Evolutionary conservation across 2,329 filamentous ascomycete species (phyloP).

Genomic region (Blastomyces emzantsi): DNA sequence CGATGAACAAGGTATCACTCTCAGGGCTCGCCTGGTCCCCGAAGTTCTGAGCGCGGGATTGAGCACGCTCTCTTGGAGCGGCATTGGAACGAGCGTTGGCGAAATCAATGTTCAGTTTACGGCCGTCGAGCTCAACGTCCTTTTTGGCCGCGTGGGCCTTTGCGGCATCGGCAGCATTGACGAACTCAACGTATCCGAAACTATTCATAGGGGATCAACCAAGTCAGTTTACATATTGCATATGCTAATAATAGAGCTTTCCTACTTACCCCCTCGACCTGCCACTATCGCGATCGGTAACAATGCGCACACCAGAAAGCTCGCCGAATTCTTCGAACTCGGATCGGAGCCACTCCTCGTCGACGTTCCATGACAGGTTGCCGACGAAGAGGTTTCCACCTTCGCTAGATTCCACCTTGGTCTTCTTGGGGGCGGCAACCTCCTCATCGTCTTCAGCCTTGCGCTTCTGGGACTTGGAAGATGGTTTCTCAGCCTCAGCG

Average conservation of each 20-base stretch:
- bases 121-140: conserved; percentile 63
- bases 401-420: conserved; percentile 47
- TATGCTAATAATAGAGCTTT: conserved; percentile 6
- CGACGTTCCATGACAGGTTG: conserved; percentile 82
- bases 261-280: conserved; percentile 66
- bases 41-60: conserved; percentile 45
- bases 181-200: conserved; percentile 89
- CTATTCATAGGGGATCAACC: conserved; percentile 26
- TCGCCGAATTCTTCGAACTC: conserved; percentile 75
- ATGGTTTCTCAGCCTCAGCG: conserved; percentile 22
- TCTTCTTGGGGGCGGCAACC: conserved; percentile 45
- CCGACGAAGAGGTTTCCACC: conserved; percentile 71
- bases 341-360: conserved; percentile 69
- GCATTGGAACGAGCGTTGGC: conserved; percentile 56
- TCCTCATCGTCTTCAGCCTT: conserved; percentile 40
- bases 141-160: conserved; percentile 68
- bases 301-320: conserved; percentile 63
- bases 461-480: conserved; percentile 34
- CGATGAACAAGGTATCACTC: conserved; percentile 81
- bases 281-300: conserved; percentile 70
- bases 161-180: conserved; percentile 55
- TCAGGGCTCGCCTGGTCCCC: conserved; percentile 73
- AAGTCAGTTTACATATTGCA: conserved; percentile 20
- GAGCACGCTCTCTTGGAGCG: conserved; percentile 55
- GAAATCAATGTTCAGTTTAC: conserved; percentile 69